These are phyloP conservation scores for Paragyromitra xinjiangensis DNA, from an alignment of 495 filamentous ascomycete species.

Conservation along the genomic window DNA sequence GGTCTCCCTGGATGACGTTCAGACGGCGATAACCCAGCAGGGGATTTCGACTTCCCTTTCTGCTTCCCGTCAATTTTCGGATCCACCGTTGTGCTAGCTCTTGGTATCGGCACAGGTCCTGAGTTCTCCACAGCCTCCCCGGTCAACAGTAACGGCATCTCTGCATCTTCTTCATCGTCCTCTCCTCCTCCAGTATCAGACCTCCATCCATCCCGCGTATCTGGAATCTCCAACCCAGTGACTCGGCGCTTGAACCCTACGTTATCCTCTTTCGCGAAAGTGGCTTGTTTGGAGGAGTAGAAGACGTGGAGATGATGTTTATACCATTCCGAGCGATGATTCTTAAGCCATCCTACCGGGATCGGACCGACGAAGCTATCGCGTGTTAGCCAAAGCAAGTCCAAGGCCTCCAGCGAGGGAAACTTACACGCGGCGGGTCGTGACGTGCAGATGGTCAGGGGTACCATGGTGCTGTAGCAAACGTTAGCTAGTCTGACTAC, in stretches of 20 bases:
- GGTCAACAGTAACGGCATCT: slow-evolving; percentile 16
- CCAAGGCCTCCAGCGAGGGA: not conserved
- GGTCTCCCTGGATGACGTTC: slow-evolving; percentile 29
- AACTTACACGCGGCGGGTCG: slow-evolving; percentile 55
- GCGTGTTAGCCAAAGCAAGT: slow-evolving; percentile 8
- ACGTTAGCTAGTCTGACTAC: not conserved
- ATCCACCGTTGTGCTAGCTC: slow-evolving; percentile 1
- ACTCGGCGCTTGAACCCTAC: slow-evolving; percentile 44
- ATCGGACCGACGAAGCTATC: slow-evolving; percentile 56
- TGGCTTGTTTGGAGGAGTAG: slow-evolving; percentile 37
- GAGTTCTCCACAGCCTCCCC: slow-evolving; percentile 26
- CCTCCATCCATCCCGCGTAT: slow-evolving; percentile 4
- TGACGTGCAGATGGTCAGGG: slow-evolving; percentile 55
- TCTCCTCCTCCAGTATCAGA: not conserved
- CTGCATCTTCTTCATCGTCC: slow-evolving; percentile 21
- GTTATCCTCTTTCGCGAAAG: slow-evolving; percentile 45
- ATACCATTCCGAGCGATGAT: slow-evolving; percentile 55
- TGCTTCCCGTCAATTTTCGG: slow-evolving; percentile 27
- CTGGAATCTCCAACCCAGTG: slow-evolving; percentile 27
- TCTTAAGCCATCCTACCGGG: slow-evolving; percentile 55
- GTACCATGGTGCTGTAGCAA: slow-evolving; percentile 54
- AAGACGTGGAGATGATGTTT: slow-evolving; percentile 54
- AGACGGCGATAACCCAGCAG: not conserved
- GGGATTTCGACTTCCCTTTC: slow-evolving; percentile 34
- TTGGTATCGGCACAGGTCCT: slow-evolving; percentile 46